These are phyloP conservation scores for Xylona heveae DNA, from an alignment of 495 filamentous ascomycete species.

Conservation along the genomic window DNA sequence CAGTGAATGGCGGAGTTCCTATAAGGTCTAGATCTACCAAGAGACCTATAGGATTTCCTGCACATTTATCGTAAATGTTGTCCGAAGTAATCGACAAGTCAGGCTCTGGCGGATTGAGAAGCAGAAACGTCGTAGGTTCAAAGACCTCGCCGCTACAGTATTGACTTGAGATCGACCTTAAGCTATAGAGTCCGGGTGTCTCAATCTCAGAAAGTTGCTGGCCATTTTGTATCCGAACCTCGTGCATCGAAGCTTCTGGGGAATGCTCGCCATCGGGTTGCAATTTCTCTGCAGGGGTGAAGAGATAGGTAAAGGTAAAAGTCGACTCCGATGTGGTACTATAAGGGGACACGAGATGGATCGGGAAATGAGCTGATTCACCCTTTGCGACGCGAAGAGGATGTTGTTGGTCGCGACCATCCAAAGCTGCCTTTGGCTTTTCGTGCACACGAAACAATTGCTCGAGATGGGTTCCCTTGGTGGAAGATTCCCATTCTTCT, in stretches of 20 bases:
- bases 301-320: constrained; percentile 41
- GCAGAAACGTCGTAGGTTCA: constrained; percentile 75
- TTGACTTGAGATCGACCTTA: constrained; percentile 55
- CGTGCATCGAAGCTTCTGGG: constrained; percentile 15
- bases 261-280: constrained; percentile 41
- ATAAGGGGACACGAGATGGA: constrained; percentile 45
- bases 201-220: constrained; percentile 37
- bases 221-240: constrained; percentile 1
- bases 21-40: constrained; percentile 70
- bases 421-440: constrained; percentile 47
- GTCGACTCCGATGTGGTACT: constrained; percentile 28
- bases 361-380: constrained; percentile 40
- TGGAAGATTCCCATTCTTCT: constrained; percentile 38
- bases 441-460: constrained; percentile 73
- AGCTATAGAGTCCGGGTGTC: constrained; percentile 64
- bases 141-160: constrained; percentile 73
- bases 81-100: constrained; percentile 47
- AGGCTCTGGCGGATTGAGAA: constrained; percentile 81
- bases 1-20: constrained; percentile 71
- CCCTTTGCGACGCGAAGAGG: constrained; percentile 71
- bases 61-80: constrained; percentile 82
- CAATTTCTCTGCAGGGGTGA: constrained; percentile 44
- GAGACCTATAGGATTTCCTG: constrained; percentile 76
- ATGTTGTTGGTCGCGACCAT: constrained; percentile 51
- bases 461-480: constrained; percentile 38